Evolutionary conservation across 148 eudicot species (phyloP).

Genomic region (Heliosperma pusillum): DNA sequence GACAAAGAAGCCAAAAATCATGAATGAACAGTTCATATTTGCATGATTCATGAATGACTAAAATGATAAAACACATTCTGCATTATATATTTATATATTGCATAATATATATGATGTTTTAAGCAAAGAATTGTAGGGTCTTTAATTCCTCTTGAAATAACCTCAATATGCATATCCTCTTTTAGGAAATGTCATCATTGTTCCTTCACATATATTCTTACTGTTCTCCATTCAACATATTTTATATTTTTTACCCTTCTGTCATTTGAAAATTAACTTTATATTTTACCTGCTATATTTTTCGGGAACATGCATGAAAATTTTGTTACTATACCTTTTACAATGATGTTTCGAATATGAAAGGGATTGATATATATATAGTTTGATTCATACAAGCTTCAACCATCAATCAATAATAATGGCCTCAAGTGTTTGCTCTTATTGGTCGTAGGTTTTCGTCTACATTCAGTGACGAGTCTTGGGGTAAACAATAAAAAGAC

Average conservation of each 20-base stretch:
- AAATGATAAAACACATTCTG: not conserved
- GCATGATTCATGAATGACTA: constrained; percentile 3
- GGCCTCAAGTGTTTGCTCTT: not conserved
- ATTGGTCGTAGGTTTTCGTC: not conserved
- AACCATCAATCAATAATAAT: not conserved
- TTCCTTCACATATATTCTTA: constrained; percentile 1
- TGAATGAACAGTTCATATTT: not conserved
- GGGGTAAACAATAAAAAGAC: no score
- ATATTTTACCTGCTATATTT: not conserved
- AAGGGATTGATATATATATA: not conserved
- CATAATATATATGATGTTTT: constrained; percentile 2
- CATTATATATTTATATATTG: no score
- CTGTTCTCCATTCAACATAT: not conserved
- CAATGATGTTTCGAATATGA: not conserved
- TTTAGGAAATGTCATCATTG: constrained; percentile 20
- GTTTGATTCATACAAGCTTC: not conserved
- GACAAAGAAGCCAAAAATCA: not conserved
- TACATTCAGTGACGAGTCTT: no score
- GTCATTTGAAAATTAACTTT: constrained; percentile 5
- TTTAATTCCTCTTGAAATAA: not conserved
- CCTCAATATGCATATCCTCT: not conserved
- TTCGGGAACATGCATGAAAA: not conserved
- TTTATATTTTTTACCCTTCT: not conserved
- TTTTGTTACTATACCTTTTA: not conserved
- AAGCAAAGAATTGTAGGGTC: constrained; percentile 5